Percentiles rank a stretch among this genome's conserved stretches.
Evolutionary conservation across 441 rosid genomes (phyloP).

Genomic region (Bruguiera hainesii): DNA sequence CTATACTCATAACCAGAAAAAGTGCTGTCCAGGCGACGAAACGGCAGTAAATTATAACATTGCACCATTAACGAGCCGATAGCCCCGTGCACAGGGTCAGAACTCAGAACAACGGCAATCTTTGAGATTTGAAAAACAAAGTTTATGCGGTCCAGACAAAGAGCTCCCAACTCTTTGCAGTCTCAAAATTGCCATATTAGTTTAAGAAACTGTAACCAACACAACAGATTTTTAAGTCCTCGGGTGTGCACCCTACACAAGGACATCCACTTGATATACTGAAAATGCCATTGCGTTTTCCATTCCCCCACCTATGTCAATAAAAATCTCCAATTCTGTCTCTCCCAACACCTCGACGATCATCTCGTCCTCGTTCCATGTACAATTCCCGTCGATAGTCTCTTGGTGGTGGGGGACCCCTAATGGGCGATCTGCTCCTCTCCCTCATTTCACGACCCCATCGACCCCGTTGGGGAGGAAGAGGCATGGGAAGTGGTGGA

Average conservation of each 20-base stretch:
- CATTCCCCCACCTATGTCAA: constrained; percentile 21
- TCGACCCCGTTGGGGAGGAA: constrained; percentile 44
- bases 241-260: constrained; percentile 5
- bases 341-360: constrained; percentile 45
- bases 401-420: constrained; percentile 47
- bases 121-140: no score
- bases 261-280: constrained; percentile 17
- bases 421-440: constrained; percentile 76
- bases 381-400: constrained; percentile 53
- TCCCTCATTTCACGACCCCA: constrained; percentile 65
- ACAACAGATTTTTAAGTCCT: no score
- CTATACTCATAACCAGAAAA: no score
- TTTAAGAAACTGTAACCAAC: no score
- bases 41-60: no score
- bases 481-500: constrained; percentile 30
- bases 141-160: no score
- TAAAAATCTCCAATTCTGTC: constrained; percentile 54
- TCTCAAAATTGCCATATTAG: no score
- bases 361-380: constrained; percentile 56
- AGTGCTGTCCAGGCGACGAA: no score
- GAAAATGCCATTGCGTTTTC: constrained; percentile 11
- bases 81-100: no score
- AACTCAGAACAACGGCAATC: no score
- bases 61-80: no score
- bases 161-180: no score